Evolutionary conservation across 768 basidiomycete species (phyloP).

Genomic region (Agaricus blazei): DNA sequence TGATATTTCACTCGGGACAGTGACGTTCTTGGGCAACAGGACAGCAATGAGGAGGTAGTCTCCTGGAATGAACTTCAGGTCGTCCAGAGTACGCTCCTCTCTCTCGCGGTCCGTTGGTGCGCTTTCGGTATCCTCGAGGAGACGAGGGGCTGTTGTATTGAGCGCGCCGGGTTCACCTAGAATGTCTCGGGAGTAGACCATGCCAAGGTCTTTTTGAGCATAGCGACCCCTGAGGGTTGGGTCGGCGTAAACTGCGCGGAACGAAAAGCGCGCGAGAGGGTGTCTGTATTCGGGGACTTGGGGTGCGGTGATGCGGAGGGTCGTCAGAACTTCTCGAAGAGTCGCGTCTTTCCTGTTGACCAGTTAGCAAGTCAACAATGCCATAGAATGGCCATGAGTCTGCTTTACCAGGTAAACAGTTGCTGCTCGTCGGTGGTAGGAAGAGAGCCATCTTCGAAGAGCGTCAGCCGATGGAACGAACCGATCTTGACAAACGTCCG

Average conservation of each 20-base stretch:
- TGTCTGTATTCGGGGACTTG: slow-evolving; percentile 69
- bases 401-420: slow-evolving; percentile 68
- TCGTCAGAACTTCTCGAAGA: slow-evolving; percentile 71
- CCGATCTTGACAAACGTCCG: slow-evolving; percentile 81
- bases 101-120: slow-evolving; percentile 33
- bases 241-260: slow-evolving; percentile 77
- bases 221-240: slow-evolving; percentile 66
- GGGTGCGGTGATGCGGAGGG: slow-evolving; percentile 68
- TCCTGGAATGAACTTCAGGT: slow-evolving; percentile 74
- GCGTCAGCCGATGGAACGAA: slow-evolving; percentile 62
- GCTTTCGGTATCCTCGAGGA: slow-evolving; percentile 45
- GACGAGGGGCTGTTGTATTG: slow-evolving; percentile 49
- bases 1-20: slow-evolving; percentile 43
- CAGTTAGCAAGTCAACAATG: not conserved
- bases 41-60: slow-evolving; percentile 77
- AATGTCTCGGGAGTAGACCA: slow-evolving; percentile 80
- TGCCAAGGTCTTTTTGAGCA: slow-evolving; percentile 73
- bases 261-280: slow-evolving; percentile 76
- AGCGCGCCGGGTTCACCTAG: slow-evolving; percentile 73
- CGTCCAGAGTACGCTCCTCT: slow-evolving; percentile 72
- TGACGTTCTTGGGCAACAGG: slow-evolving; percentile 63
- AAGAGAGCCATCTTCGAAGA: slow-evolving; percentile 74
- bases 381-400: not conserved
- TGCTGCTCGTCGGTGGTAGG: slow-evolving; percentile 82
- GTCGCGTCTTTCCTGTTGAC: slow-evolving; percentile 76